Conservation (phyloP, 768 basidiomycete species). For the Suillus lakei region DNA sequence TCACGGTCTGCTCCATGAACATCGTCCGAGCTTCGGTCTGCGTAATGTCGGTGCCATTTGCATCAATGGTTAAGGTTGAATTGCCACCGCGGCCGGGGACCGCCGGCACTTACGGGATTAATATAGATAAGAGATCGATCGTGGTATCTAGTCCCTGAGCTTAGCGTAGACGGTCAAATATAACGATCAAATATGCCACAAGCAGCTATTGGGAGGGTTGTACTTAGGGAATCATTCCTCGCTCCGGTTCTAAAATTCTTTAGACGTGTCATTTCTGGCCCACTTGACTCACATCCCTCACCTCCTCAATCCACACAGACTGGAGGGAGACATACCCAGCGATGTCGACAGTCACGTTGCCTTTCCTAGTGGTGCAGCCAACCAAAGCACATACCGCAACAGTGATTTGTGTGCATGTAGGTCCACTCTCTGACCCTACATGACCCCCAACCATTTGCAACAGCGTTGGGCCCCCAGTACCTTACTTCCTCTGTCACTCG, state of each 20-base stretch:
- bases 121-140: slow-evolving; percentile 6
- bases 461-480: neutral
- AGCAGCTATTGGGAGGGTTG: neutral
- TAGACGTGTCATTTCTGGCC: neutral
- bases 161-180: neutral
- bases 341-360: slow-evolving; percentile 6
- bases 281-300: neutral
- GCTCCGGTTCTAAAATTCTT: neutral
- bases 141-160: neutral
- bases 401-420: slow-evolving; percentile 88
- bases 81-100: slow-evolving; percentile 10
- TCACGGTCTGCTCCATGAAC: slow-evolving; percentile 33
- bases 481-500: slow-evolving; percentile 4
- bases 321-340: neutral
- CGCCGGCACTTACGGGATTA: slow-evolving; percentile 6
- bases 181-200: neutral
- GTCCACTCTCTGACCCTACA: slow-evolving; percentile 25
- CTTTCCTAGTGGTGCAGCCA: slow-evolving; percentile 57
- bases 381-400: slow-evolving; percentile 77
- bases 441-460: neutral
- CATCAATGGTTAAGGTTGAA: slow-evolving; percentile 3
- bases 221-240: neutral
- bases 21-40: neutral
- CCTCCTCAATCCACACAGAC: neutral
- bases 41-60: neutral